These are phyloP conservation scores for Linnemannia hyalina DNA, from an alignment of 192 early-diverging fungal species.

Conservation along the genomic window DNA sequence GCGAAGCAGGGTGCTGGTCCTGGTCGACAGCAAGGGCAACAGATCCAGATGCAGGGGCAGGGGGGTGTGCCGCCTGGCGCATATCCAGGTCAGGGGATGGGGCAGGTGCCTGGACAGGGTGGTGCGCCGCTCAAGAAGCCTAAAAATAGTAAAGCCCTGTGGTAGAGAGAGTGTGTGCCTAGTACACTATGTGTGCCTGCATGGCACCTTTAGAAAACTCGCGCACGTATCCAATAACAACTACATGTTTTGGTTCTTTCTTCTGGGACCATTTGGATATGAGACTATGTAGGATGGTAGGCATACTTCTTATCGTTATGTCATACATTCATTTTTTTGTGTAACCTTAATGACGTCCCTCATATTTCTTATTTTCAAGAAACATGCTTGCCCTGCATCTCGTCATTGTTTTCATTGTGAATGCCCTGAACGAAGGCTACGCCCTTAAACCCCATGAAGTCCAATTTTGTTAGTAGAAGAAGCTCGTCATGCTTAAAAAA, in stretches of 20 bases:
- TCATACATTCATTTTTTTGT: background rate
- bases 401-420: no score
- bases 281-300: no score
- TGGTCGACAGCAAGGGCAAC: background rate
- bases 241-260: no score
- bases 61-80: slow-evolving; percentile 1
- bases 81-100: slow-evolving; percentile 14
- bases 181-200: background rate
- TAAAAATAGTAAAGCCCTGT: slow-evolving; percentile 41
- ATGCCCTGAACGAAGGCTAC: no score
- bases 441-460: no score
- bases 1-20: slow-evolving; percentile 1
- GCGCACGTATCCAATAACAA: no score
- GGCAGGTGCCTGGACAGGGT: slow-evolving; percentile 14
- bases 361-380: background rate
- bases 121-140: slow-evolving; percentile 9
- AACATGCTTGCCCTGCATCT: background rate
- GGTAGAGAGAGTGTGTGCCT: no score
- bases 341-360: background rate
- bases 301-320: no score
- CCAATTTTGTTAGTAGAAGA: no score
- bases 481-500: no score
- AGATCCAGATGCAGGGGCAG: background rate
- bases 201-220: background rate
- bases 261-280: no score